Evolutionary conservation across 1,284 basidiomycete species (phyloP).

Genomic region (Kwoniella shivajii): DNA sequence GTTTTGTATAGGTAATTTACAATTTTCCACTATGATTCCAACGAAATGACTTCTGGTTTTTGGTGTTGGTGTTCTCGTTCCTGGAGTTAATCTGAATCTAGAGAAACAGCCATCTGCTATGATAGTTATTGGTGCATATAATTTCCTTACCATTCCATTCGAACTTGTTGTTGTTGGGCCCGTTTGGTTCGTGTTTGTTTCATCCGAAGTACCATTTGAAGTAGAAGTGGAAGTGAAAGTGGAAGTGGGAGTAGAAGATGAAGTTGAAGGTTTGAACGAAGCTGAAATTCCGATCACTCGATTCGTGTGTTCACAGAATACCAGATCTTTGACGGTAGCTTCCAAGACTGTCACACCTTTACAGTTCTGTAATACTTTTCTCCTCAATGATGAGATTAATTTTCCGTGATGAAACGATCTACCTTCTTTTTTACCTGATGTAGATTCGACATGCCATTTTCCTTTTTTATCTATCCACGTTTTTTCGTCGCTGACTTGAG

Average conservation of each 20-base stretch:
- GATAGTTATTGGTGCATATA: constrained; percentile 76
- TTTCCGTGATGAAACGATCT: constrained; percentile 93
- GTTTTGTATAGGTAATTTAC: constrained; percentile 73
- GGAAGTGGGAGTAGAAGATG: background rate
- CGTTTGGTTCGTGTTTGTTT: background rate
- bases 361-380: constrained; percentile 60
- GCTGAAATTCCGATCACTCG: constrained; percentile 67
- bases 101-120: constrained; percentile 96
- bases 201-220: background rate
- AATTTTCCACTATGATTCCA: constrained; percentile 75
- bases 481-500: background rate
- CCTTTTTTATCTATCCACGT: constrained; percentile 8
- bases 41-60: constrained; percentile 76
- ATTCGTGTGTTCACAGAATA: constrained; percentile 63
- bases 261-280: constrained; percentile 50
- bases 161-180: background rate
- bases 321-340: constrained; percentile 75
- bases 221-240: background rate
- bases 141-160: constrained; percentile 37
- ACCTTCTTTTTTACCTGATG: constrained; percentile 58
- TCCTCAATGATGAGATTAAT: constrained; percentile 79
- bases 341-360: constrained; percentile 66
- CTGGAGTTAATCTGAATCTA: constrained; percentile 64
- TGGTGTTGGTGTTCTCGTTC: constrained; percentile 54
- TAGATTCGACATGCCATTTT: constrained; percentile 37